Evolutionary conservation across 495 filamentous ascomycete genomes (phyloP), one percentile per base, ranked within the genome.

Genomic region (Penicillium pulvis): DNA sequence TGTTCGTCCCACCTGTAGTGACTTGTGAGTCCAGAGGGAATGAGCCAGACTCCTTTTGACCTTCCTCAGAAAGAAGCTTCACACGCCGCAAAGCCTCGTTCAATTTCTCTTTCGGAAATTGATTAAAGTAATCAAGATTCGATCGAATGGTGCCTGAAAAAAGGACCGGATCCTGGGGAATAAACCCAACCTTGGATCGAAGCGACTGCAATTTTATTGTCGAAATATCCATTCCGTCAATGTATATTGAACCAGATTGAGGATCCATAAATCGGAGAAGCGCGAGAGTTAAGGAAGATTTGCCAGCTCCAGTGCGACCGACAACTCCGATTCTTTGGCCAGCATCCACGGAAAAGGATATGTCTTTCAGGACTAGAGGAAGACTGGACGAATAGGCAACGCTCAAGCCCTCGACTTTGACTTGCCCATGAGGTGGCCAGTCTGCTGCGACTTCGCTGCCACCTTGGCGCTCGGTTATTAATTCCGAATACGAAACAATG

Each of bases 291-390:
- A 50, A 12, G 4, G 47, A 30, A 1, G 47, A 50, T n/a, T 50
- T 50, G 23, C 47, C 47, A 2, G 47, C 24, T 14, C 47, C 47
- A 31, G 47, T 50, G 24, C 47, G 47, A n/a, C 47, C 47, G 26
- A 50, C 47, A 16, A 50, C 12, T 7, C 26, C 47, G 0, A 50
- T 8, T 4, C 47, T 24, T 30, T 50, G 26, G 24, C 20, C 20
- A 7, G 14, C 20, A 31, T 33, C 26, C 5, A 50, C 28, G 3
- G 10, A 7, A 30, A 50, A 33, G 24, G 24, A 14, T 3, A 50
- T 4, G 0, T 23, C 26, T 3, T 33, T 31, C 24, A 50, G 6
- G 5, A 17, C 26, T 0, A 10, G 26, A 14, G 47, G 47, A 6
- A 50, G n/a, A 16, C 20, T 19, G 4, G 47, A 23, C 12, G 47